Base-by-base conservation (phyloP, 2,329 filamentous ascomycete species). In the Fusarium setosum region DNA sequence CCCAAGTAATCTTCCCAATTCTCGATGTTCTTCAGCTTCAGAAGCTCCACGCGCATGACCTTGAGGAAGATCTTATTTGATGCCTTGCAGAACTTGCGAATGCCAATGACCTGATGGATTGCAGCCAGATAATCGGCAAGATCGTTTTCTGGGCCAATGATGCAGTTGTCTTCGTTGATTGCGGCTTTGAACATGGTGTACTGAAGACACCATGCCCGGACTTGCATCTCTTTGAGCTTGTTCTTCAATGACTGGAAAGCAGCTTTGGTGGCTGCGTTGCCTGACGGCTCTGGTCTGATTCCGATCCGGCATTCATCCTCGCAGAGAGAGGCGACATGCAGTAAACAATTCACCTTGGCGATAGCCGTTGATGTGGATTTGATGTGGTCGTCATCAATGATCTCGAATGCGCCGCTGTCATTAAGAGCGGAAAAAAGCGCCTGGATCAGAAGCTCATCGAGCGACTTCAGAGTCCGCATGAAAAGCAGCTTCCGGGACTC, bases 11-110 rank as follows among this genome's bases (percentile, higher is more conserved):
- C 89, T 71, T 97, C 94, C 82, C 92, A 94, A 67, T 92, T 92
- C 57, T 94, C 90, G 26, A 94, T 86, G 49, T 91, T 87, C 65
- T 89, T 88, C 69, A 95, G 84, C 47, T 89, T 88, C 23, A 97
- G 83, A 42, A 98, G 84, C 74, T 99, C 96, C 6, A 92, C 86
- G 56, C 94, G 95, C 81, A 96, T 91, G 76, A 97, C 87, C 74
- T 94, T 94, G 23, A 98, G 84, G 78, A 99, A 96, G 17, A 93
- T 88, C 74, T 96, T 95, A 74, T 94, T 93, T 1, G 93, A 92
- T 4, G 87, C 84, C 72, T 93, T 95, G 84, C 94, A 98, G 76
- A 91, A 92, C 63, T 91, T 91, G 60, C 96, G 91, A 50, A 94
- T 83, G 3, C 96, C 96, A 32, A 97, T 81, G 5, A 92, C 91